These are phyloP conservation scores for Raphanus raphanistrum DNA, from an alignment of 345 rosid genomes.

Conservation along the genomic window DNA sequence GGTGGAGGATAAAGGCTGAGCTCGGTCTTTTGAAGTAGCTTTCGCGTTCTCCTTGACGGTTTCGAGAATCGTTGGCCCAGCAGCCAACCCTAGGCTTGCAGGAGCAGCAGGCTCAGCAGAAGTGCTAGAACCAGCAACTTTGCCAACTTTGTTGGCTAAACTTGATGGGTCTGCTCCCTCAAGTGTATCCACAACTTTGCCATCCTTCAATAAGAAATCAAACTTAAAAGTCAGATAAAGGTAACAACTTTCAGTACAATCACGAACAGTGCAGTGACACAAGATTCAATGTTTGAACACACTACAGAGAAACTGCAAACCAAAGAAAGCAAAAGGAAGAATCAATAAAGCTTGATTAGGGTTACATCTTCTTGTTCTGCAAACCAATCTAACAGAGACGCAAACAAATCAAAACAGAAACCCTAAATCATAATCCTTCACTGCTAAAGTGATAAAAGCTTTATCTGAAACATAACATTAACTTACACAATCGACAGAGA, in stretches of 20 bases:
- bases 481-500: too few species aligned
- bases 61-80: conserved; percentile 78
- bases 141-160: conserved; percentile 91
- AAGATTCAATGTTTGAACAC: not conserved
- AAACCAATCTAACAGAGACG: too few species aligned
- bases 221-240: not conserved
- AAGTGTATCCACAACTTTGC: conserved; percentile 71
- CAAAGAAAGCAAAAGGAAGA: not conserved
- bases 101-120: conserved; percentile 89
- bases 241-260: conserved; percentile 17
- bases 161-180: conserved; percentile 97
- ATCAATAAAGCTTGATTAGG: not conserved
- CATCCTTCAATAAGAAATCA: conserved; percentile 54
- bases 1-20: conserved; percentile 37
- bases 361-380: not conserved
- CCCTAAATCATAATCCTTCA: too few species aligned
- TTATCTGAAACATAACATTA: too few species aligned
- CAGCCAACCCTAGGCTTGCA: conserved; percentile 97
- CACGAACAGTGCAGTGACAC: not conserved
- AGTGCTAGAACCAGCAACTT: conserved; percentile 61
- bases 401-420: too few species aligned
- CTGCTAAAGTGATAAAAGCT: too few species aligned
- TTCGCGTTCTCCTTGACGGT: conserved; percentile 67
- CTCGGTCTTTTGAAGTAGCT: conserved; percentile 48
- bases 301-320: not conserved